These are phyloP conservation scores for Taxillus chinensis DNA, from an alignment of 164 flowering plant species.

Conservation along the genomic window DNA sequence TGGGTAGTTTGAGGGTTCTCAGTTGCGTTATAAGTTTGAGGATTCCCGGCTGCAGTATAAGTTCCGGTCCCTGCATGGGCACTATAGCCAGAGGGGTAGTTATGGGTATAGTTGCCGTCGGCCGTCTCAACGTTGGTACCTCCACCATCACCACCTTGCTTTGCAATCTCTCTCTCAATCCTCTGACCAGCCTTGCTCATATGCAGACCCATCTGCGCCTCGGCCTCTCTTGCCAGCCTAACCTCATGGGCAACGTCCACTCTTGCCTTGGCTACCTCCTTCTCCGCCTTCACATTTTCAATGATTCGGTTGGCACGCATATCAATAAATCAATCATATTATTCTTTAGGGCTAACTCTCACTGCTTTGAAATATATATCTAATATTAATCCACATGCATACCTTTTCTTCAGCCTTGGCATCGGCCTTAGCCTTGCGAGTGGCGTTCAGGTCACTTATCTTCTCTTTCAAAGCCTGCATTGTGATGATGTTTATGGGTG, in stretches of 20 bases:
- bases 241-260: slow-evolving; percentile 50
- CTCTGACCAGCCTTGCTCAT: slow-evolving; percentile 32
- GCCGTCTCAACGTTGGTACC: background rate
- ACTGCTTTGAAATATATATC: too few relatives aligned
- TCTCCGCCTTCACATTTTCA: slow-evolving; percentile 30
- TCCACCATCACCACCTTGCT: slow-evolving; percentile 7
- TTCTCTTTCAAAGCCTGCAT: slow-evolving; percentile 70
- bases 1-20: too few relatives aligned
- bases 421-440: slow-evolving; percentile 46
- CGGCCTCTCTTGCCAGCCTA: slow-evolving; percentile 55
- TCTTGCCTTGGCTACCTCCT: slow-evolving; percentile 47
- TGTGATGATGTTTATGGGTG: background rate
- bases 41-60: too few relatives aligned
- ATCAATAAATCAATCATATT: too few relatives aligned
- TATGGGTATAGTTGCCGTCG: background rate
- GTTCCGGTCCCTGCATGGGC: too few relatives aligned
- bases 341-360: too few relatives aligned
- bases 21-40: too few relatives aligned
- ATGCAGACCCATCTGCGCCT: slow-evolving; percentile 46
- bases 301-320: background rate
- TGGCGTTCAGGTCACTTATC: slow-evolving; percentile 29
- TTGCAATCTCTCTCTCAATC: slow-evolving; percentile 20
- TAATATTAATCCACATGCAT: background rate
- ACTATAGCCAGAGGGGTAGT: too few relatives aligned
- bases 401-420: slow-evolving; percentile 63